Evolutionary conservation across 1,284 basidiomycete species (phyloP), one percentile per base, ranked within the genome.

Genomic region (Cyathus pygmaeus): DNA sequence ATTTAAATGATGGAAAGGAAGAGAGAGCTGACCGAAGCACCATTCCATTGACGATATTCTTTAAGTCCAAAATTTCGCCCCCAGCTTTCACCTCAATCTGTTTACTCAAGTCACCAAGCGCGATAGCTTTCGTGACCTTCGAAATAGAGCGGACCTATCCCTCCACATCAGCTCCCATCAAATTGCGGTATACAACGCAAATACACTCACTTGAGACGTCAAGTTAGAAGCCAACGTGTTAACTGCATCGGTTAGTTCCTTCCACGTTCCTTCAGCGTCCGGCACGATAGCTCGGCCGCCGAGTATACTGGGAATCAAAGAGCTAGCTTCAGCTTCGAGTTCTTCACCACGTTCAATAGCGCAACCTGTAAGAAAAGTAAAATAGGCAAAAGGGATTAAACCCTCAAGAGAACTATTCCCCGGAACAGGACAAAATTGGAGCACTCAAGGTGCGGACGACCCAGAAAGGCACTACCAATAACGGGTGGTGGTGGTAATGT

Each of bases 1-100:
- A 23, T 27, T 23, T 26, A 56, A 49, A 30, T 3, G 23, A 11
- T 53, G 21, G 27, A 31, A 19, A 41, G 46, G 41, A 41, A 33
- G 33, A 31, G 33, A 50, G 64, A 65, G 85, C 65, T n/a, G n/a
- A 96, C 76, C 81, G 69, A 49, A 83, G 91, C 47, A 97, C 95
- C 98, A 98, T 99, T 77, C 93, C 93, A 75, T 99, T 99, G 76
- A 99, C 96, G 39, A 96, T 99, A 64, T 96, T 95, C 82, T 99
- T 99, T 73, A 99, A 83, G 78, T 99, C 97, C 56, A 98, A 84
- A 58, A 99, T 98, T 79, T 99, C 98, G 42, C 98, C 97, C 47
- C 92, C 90, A 2, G 97, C 97, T 72, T 98, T 94, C 69, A 99
- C 96, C 59, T 97, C 95, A 69, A 99, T 99, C 74, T 98, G 96